A percentile compares a stretch with the other conserved stretches of the same genome.
Evolutionary conservation across 1,284 basidiomycete genomes (phyloP).

Genomic region (Ustilago cynodontis): DNA sequence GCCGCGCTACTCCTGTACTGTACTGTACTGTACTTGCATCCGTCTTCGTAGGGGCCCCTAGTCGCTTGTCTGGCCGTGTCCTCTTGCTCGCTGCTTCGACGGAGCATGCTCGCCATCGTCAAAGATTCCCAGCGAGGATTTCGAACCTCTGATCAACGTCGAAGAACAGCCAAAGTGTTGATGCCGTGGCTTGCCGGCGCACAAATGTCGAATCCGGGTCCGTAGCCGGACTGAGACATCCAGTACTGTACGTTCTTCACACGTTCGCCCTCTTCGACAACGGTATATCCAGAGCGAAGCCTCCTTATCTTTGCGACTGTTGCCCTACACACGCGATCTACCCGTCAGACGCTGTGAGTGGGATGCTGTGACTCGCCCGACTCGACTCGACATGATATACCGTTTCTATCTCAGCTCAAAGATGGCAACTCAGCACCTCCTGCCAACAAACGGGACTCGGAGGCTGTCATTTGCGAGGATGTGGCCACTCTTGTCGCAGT

Average conservation of each 20-base stretch:
- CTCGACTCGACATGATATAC: not conserved
- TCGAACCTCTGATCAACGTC: too few relatives aligned
- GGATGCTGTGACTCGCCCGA: not conserved
- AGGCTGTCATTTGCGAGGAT: too few relatives aligned
- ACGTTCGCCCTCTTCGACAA: conserved; percentile 10
- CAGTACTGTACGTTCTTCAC: too few relatives aligned
- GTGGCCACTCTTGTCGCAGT: too few relatives aligned
- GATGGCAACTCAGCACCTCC: not conserved
- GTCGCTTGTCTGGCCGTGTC: not conserved
- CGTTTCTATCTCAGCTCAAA: not conserved
- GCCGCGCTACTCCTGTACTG: conserved; percentile 1
- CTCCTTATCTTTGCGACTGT: not conserved
- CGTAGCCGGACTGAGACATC: conserved; percentile 5
- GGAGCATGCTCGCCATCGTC: not conserved
- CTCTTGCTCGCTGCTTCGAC: not conserved
- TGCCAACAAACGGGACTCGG: not conserved
- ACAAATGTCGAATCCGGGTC: not conserved
- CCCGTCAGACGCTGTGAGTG: not conserved
- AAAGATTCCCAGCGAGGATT: too few relatives aligned
- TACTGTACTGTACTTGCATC: not conserved
- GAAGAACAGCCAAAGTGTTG: not conserved
- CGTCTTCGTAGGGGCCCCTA: not conserved
- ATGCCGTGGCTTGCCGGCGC: not conserved
- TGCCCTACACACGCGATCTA: not conserved
- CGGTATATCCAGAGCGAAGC: not conserved